These are phyloP conservation scores for Balakata baccata DNA, from an alignment of 345 rosid species.

Conservation along the genomic window DNA sequence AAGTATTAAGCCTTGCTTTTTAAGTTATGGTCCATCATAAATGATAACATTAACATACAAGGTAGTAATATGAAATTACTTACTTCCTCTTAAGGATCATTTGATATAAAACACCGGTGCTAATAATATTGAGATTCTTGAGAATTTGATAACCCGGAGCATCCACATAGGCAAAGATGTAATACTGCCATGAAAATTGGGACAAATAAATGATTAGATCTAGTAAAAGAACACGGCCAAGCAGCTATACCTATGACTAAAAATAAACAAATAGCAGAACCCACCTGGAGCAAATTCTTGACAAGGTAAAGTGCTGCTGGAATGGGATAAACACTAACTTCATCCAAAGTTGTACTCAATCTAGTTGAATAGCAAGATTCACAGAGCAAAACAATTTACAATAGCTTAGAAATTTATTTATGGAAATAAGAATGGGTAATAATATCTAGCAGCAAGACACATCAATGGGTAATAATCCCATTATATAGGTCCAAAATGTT, in stretches of 20 bases:
- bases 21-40: neutral
- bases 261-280: constrained; percentile 8
- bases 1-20: neutral
- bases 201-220: constrained; percentile 15
- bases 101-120: constrained; percentile 88
- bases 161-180: constrained; percentile 93
- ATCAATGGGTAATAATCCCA: neutral
- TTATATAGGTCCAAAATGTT: neutral
- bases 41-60: neutral
- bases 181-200: constrained; percentile 59
- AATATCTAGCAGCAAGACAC: neutral
- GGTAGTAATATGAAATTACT: constrained; percentile 18
- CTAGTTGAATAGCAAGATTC: constrained; percentile 39
- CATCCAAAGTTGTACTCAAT: constrained; percentile 81
- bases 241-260: neutral
- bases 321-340: constrained; percentile 85
- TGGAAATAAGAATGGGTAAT: neutral
- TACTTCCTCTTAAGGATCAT: constrained; percentile 91
- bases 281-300: constrained; percentile 94
- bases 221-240: constrained; percentile 8
- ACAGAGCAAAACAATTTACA: constrained; percentile 6
- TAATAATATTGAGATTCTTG: constrained; percentile 94
- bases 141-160: constrained; percentile 98
- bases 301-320: constrained; percentile 92
- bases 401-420: neutral